Evolutionary conservation across 202 grass and related monocot species (phyloP).

Genomic region (Zizania palustris): DNA sequence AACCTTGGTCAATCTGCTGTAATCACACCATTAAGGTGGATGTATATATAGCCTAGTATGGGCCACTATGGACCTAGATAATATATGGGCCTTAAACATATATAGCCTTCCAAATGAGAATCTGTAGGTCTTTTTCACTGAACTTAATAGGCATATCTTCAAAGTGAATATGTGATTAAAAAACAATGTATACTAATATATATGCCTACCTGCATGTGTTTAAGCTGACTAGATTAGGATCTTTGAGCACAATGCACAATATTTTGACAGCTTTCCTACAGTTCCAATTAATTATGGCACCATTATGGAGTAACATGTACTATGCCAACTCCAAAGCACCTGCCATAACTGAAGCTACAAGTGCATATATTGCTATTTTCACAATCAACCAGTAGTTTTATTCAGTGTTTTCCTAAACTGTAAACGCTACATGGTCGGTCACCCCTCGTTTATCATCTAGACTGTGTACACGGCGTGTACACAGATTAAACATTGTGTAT

Average conservation of each 20-base stretch:
- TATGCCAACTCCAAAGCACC: background rate
- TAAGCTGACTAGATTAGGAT: constrained; percentile 12
- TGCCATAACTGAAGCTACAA: constrained; percentile 10
- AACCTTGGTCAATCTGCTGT: too few relatives aligned
- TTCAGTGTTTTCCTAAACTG: too few relatives aligned
- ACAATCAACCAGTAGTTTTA: constrained; percentile 5
- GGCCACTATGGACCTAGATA: too few relatives aligned
- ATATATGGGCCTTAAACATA: too few relatives aligned
- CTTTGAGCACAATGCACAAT: constrained; percentile 13
- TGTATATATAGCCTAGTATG: too few relatives aligned
- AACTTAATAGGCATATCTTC: background rate
- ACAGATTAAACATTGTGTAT: too few relatives aligned
- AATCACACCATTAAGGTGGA: too few relatives aligned
- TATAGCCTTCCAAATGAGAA: constrained; percentile 26
- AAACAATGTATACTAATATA: constrained; percentile 9
- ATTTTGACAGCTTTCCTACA: background rate
- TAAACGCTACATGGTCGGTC: too few relatives aligned
- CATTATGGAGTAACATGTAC: constrained; percentile 15
- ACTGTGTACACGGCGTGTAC: too few relatives aligned
- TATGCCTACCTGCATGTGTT: background rate
- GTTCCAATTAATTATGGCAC: constrained; percentile 16
- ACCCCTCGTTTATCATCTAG: too few relatives aligned
- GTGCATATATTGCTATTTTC: constrained; percentile 18
- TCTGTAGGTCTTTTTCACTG: background rate
- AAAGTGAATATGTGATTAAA: background rate